Evolutionary conservation across 371 early-diverging fungal species (phyloP), one percentile per base, ranked within the genome.

Genomic region (Mucor irregularis): DNA sequence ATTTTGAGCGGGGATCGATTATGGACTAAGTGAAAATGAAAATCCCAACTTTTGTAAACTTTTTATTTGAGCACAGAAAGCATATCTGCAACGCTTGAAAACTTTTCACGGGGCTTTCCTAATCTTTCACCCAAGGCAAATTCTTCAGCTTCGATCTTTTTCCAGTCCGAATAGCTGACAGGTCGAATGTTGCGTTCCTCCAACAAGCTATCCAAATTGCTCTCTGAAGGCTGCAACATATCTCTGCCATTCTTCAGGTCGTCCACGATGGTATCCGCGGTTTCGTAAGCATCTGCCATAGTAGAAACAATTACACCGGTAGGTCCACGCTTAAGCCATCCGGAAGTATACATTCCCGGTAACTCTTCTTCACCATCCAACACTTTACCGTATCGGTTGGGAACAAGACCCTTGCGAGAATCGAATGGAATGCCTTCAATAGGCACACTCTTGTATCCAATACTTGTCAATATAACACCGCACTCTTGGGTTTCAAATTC

Each of bases 291-390:
- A 65, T 96, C 94, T 26, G 85, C 81, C 94, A 97, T 94, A 13
- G 98, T 98, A 0, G 94, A 81, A 0, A 94, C 97, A 61, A 98
- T 92, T 17, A 95, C 95, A 5, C 99, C 99, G 0, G 83, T 83
- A 14, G 97, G 95, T 0, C 99, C 97, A 14, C 90, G 86, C 66
- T 97, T 98, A 21, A 94, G 62, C 99, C 99, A 98, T 0, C 97
- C 97, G 3, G 97, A 70, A 0, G 89, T 90, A 55, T 96, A 97
- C 48, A 92, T 58, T 0, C 90, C 88, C 5, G 83, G 81, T 2
- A 80, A 62, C 44, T 80, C 74, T n/a, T 64, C 59, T 2, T 78
- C 68, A 11, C 49, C 59, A 46, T 81, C 79, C n/a, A 87, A 3
- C 0, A 94, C 84, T 28, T 91, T 82, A 9, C 97, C 97, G 14